Evolutionary conservation across 768 basidiomycete species (phyloP), one percentile per base, ranked within the genome.

Genomic region (Pisolithus tinctorius): DNA sequence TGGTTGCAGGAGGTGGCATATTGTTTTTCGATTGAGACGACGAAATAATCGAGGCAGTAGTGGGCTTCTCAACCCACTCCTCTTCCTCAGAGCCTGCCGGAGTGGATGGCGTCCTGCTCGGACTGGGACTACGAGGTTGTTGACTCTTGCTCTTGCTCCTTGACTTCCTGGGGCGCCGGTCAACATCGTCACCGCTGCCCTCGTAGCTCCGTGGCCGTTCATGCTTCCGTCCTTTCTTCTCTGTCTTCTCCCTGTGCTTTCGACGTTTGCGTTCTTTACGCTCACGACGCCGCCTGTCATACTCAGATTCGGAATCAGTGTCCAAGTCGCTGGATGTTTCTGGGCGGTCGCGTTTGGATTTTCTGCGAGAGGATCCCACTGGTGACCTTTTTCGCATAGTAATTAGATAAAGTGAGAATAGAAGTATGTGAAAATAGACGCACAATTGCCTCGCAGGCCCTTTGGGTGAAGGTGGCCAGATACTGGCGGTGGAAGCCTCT

Each of bases 401-500:
- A 30, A 27, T 59, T 41, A 45, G 16, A 14, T n/a, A 29, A 17
- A 5, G 46, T 17, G 10, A 20, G 13, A 45, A 27, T 42, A 47
- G 6, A 47, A 25, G 26, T 38, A 5, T n/a, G 31, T 11, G 25
- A 25, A 52, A 38, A 6, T 41, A 25, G 3, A 72, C 83, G 29
- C 68, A 87, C 81, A 80, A 55, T 43, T 68, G 66, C 36, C 87
- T 79, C 36, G 77, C 69, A 49, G 82, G 81, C 9, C 75, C 79
- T 56, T 84, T 85, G 0, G 91, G 91, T 3, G 91, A 93, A 4
- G 81, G 67, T 1, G 91, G 91, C 91, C 91, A 93, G n/a, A 90
- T 74, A 57, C 77, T 76, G 2, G 82, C 64, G 5, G 73, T 74
- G 8, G 69, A 78, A 4, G 58, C 72, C 57, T 81, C 81, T 45